These are phyloP conservation scores for Colletotrichum sp. DNA, from an alignment of 2,329 filamentous ascomycete species.

Conservation along the genomic window DNA sequence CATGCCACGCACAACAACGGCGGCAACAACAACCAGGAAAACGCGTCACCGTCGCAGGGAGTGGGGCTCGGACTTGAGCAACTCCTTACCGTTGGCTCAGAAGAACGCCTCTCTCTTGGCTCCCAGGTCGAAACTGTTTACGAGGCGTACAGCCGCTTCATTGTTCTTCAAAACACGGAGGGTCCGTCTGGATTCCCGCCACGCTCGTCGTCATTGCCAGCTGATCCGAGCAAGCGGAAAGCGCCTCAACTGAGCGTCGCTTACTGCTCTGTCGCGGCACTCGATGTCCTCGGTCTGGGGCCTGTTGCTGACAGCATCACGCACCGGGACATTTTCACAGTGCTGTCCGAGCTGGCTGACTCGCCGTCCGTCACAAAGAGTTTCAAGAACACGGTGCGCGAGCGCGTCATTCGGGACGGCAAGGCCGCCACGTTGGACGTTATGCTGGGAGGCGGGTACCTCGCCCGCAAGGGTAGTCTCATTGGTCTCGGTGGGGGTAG, in stretches of 20 bases:
- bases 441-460: slow-evolving; percentile 10
- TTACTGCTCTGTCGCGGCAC: slow-evolving; percentile 51
- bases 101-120: not conserved
- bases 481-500: slow-evolving; percentile 15
- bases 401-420: slow-evolving; percentile 40
- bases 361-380: slow-evolving; percentile 46
- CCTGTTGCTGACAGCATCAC: slow-evolving; percentile 35
- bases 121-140: slow-evolving; percentile 4
- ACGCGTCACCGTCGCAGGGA: not conserved
- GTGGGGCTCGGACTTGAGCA: not conserved
- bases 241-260: slow-evolving; percentile 43
- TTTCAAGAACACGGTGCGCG: slow-evolving; percentile 49
- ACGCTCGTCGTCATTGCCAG: slow-evolving; percentile 19
- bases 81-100: not conserved
- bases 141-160: slow-evolving; percentile 35
- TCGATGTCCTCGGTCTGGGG: slow-evolving; percentile 49
- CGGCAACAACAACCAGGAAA: slow-evolving; percentile 8
- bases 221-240: slow-evolving; percentile 28
- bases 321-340: slow-evolving; percentile 58
- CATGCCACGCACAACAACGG: slow-evolving; percentile 24
- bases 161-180: slow-evolving; percentile 33
- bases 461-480: slow-evolving; percentile 19
- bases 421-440: slow-evolving; percentile 38
- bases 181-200: slow-evolving; percentile 18
- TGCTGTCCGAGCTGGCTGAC: slow-evolving; percentile 54